These are phyloP conservation scores for Isochrysis galbana DNA, from an alignment of 78 protist genomes.

Conservation along the genomic window DNA sequence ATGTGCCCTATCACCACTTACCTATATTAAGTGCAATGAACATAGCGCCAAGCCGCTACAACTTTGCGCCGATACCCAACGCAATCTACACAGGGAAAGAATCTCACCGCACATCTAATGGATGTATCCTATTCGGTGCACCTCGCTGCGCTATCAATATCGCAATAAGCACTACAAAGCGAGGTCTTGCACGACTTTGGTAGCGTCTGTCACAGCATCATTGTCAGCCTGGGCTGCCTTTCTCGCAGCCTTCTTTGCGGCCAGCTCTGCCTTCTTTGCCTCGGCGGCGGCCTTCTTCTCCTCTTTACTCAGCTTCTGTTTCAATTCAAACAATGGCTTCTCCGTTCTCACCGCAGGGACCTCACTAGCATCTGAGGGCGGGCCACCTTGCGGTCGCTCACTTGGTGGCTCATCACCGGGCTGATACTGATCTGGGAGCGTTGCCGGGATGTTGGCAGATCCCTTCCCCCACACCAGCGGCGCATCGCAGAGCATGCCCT, in stretches of 20 bases:
- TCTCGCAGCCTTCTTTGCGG: neutral
- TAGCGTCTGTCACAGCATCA: no score
- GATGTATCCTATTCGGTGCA: no score
- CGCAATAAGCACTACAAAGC: no score
- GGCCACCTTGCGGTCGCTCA: neutral
- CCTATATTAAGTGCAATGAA: no score
- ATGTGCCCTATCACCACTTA: no score
- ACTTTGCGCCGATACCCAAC: no score
- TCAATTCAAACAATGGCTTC: neutral
- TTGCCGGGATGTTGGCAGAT: neutral
- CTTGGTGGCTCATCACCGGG: slow-evolving; percentile 27
- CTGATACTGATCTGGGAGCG: neutral
- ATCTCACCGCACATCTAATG: no score
- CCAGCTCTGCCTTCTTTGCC: neutral
- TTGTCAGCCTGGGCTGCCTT: neutral
- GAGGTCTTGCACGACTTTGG: no score
- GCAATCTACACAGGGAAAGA: no score
- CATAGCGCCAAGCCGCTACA: no score
- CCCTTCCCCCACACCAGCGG: slow-evolving; percentile 49
- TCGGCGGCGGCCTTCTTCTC: slow-evolving; percentile 3
- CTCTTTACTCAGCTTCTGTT: neutral
- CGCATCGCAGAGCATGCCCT: slow-evolving; percentile 49
- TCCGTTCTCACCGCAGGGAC: neutral
- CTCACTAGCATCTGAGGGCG: neutral
- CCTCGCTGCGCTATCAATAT: no score